Evolutionary conservation across 257 asterid genomes (phyloP).

Genomic region (Nicotiana benthamiana): DNA sequence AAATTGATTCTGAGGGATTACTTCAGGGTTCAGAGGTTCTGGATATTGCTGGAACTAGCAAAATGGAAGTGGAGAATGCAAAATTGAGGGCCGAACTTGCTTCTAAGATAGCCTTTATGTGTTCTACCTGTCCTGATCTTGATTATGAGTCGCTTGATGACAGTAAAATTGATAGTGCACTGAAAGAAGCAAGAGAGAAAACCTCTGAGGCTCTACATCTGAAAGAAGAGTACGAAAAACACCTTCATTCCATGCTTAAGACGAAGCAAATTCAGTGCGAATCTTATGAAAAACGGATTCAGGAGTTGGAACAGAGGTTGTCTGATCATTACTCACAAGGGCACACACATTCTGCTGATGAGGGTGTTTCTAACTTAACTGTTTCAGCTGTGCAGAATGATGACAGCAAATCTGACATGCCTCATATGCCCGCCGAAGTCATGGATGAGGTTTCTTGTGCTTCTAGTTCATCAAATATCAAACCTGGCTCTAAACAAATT

Average conservation of each 20-base stretch:
- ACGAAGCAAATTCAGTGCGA: slow-evolving; percentile 73
- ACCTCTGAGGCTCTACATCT: slow-evolving; percentile 71
- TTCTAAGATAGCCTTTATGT: slow-evolving; percentile 78
- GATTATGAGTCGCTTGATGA: slow-evolving; percentile 65
- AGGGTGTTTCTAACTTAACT: slow-evolving; percentile 32
- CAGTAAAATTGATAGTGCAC: slow-evolving; percentile 41
- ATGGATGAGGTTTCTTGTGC: slow-evolving; percentile 62
- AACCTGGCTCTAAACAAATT: slow-evolving; percentile 42
- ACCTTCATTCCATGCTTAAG: slow-evolving; percentile 67
- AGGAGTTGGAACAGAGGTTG: slow-evolving; percentile 82
- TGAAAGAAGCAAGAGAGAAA: slow-evolving; percentile 67
- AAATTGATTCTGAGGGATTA: slow-evolving; percentile 44
- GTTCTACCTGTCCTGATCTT: slow-evolving; percentile 56
- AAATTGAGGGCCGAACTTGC: slow-evolving; percentile 95
- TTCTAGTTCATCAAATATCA: slow-evolving; percentile 39
- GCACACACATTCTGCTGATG: slow-evolving; percentile 32
- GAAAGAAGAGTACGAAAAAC: slow-evolving; percentile 75
- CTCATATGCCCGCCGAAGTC: slow-evolving; percentile 20
- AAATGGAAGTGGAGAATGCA: slow-evolving; percentile 94
- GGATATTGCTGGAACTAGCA: slow-evolving; percentile 93
- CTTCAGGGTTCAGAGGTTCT: slow-evolving; percentile 62
- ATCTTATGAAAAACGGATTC: slow-evolving; percentile 85
- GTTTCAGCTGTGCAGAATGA: slow-evolving; percentile 40
- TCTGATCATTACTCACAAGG: slow-evolving; percentile 61
- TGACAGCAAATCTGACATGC: slow-evolving; percentile 49